Conservation (phyloP, 2,329 filamentous ascomycete genomes). For the Colletotrichum theobromicola region DNA sequence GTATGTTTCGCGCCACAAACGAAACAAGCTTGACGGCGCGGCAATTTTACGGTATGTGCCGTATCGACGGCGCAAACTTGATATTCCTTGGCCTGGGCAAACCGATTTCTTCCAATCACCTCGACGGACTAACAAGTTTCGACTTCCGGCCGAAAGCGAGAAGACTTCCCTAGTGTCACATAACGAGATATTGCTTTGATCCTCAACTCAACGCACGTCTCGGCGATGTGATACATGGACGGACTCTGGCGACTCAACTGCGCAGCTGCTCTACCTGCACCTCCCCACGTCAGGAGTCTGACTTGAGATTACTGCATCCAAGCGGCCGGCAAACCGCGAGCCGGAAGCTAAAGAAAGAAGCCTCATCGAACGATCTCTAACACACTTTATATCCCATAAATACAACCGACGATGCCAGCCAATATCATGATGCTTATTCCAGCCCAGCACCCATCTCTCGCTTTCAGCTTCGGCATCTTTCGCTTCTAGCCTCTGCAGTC, state of each 20-base stretch:
- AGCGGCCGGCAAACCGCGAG: constrained; percentile 18
- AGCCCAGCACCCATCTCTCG: constrained; percentile 6
- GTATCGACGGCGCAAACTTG: neutral
- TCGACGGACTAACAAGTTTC: neutral
- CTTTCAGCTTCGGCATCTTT: constrained; percentile 8
- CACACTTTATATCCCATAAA: neutral
- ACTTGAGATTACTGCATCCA: constrained; percentile 10
- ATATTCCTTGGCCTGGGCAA: neutral
- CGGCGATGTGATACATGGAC: constrained; percentile 20
- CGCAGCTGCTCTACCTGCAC: neutral
- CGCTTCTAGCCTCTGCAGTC: constrained; percentile 2
- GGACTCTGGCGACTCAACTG: constrained; percentile 8
- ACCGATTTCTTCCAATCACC: neutral
- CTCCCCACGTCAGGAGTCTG: neutral
- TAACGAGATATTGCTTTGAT: constrained; percentile 7
- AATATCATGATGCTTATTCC: neutral
- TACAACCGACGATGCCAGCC: neutral
- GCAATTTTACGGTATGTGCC: neutral
- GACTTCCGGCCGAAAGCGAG: neutral
- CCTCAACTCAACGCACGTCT: constrained; percentile 17
- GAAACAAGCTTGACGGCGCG: neutral
- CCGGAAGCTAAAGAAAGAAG: constrained; percentile 22
- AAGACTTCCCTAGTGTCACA: neutral
- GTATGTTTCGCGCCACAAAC: neutral
- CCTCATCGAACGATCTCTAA: constrained; percentile 9